Base-by-base conservation (phyloP, 2,329 filamentous ascomycete genomes). In the Anisogramma anomala region DNA sequence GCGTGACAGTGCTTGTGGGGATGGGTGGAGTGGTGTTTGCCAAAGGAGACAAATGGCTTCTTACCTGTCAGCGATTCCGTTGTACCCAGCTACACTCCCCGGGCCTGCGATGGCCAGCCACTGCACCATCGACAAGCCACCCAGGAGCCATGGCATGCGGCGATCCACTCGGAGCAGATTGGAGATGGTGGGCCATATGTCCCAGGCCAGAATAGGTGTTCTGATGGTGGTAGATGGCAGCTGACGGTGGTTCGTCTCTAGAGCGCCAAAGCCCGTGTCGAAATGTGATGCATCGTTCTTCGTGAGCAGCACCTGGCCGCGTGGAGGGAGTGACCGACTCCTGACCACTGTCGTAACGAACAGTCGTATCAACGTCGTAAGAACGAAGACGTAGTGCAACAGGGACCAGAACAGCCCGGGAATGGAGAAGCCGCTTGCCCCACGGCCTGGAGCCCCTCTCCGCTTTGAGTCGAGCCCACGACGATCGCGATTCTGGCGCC, bases 141-240 rank as follows among this genome's bases (percentile, higher is more conserved):
- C 85, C 56, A 71, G 72, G 42, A 94, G 72, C 89, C 89, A 96
- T 49, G 89, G 89, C 86, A 94, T 94, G 61, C 86, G 83, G 50
- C 67, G 61, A 51, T 81, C 71, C 56, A 94, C 63, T 67, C 87
- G 79, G 51, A 87, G 63, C 48, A 94, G 62, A 58, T 77, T 79
- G 48, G 78, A 79, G 42, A 81, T 59, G 61, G 83, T 84, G 53
- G 77, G 69, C 79, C 84, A 94, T 39, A 85, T 58, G 53, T 74
- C 77, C 71, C 91, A 94, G 50, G 74, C 72, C 46, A 91, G 64
- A 51, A 95, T 72, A 39, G 86, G 82, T 44, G 70, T 71, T 58
- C 69, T 74, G 47, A 48, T 44, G 43, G 50, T 48, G 28, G 47
- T 49, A 23, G 48, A 15, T 14, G 34, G 42, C 36, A 49, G 37